phyloP scores from a whole-genome alignment of 1,139 yeast species.

The Wickerhamomyces sp. region DNA sequence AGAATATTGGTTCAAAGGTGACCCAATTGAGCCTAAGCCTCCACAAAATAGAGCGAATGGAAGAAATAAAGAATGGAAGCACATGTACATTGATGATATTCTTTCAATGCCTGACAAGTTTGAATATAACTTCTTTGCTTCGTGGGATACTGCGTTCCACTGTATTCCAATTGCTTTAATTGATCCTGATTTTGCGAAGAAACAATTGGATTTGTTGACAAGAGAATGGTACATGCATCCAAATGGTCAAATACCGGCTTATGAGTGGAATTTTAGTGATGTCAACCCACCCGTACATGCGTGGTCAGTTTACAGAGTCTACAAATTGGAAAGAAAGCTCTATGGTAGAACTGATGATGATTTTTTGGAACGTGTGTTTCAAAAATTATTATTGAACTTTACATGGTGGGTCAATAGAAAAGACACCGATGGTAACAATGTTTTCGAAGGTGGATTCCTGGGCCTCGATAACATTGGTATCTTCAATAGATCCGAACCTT shows the following conservation, averaged over 20 bases:
- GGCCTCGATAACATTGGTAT: constrained; percentile 94
- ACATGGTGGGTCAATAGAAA: constrained; percentile 99
- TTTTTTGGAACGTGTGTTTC: constrained; percentile 88
- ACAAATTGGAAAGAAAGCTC: constrained; percentile 84
- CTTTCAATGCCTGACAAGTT: constrained; percentile 92
- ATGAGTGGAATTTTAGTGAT: constrained; percentile 95
- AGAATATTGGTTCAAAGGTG: constrained; percentile 87
- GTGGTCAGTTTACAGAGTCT: constrained; percentile 91
- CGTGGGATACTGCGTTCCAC: constrained; percentile 98
- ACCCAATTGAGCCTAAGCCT: constrained; percentile 72
- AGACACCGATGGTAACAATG: constrained; percentile 82
- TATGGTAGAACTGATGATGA: constrained; percentile 78
- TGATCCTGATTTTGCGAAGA: constrained; percentile 91
- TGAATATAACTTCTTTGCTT: constrained; percentile 96
- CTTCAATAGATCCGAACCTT: constrained; percentile 89
- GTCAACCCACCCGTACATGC: constrained; percentile 98
- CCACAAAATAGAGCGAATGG: constrained; percentile 78
- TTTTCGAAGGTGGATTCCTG: constrained; percentile 92
- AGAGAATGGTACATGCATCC: constrained; percentile 99
- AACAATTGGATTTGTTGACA: constrained; percentile 79
- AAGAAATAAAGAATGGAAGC: constrained; percentile 86
- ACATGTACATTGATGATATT: constrained; percentile 83
- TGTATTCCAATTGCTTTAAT: constrained; percentile 92
- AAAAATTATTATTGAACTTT: constrained; percentile 80
- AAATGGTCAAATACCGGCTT: constrained; percentile 97